Base-by-base conservation (phyloP, 2,329 filamentous ascomycete species). In the Arthrobotrys pseudoclavata region DNA sequence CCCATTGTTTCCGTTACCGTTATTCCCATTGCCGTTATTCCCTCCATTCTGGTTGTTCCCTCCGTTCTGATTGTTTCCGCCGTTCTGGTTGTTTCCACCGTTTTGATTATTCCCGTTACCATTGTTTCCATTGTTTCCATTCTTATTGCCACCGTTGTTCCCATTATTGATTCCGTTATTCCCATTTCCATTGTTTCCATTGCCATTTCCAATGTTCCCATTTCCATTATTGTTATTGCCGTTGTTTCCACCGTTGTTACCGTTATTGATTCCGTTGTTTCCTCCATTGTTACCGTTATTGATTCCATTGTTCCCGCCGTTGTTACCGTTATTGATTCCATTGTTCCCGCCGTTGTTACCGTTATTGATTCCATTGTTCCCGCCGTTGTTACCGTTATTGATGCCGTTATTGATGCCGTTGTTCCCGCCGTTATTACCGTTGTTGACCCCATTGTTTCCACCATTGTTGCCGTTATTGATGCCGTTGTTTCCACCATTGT, bases 201-300 rank as follows among this genome's bases (percentile, higher is more conserved):
- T 34, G 18, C 42, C 29, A 29, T 61, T 69, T 15, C 29, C 42
- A 18, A 20, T 34, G 18, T 57, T 57, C 13, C 52, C 52, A 18
- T 53, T 53, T 18, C 50, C 18, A 12, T 37, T 37, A 9, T 69
- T 69, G 4, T 42, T 26, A 37, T 15, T 20, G 15, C 24, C 24
- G 6, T 52, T 52, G 24, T 57, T 57, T 1, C 37, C 37, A 40
- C 37, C 34, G 22, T 48, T 60, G 18, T 68, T 68, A 1, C 34
- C 37, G 34, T 29, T 57, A 48, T 29, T 57, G 31, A 40, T 57
- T 4, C 53, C 53, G 31, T 57, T 57, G 3, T 57, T 69, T 37
- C 15, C 20, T 20, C 24, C 34, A 24, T 50, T 37, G 9, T 24
- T 24, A 15, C 37, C 45, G 29, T 62, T 62, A 10, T 29, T 29